phyloP scores from a whole-genome alignment of 345 rosid species.

The Citrus trifoliata region DNA sequence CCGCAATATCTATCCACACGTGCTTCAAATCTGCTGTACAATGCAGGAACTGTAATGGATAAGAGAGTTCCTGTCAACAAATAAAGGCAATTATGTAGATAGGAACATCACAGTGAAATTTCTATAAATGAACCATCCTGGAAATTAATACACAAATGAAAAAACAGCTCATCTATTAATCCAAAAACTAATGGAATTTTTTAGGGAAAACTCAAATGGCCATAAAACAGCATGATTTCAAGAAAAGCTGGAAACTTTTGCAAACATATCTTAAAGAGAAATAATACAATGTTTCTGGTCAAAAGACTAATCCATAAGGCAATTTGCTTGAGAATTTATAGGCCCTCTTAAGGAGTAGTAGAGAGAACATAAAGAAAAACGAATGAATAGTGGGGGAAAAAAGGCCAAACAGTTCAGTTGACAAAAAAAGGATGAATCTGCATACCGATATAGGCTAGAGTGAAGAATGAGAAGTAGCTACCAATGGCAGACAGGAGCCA shows the following conservation, averaged over 20 bases:
- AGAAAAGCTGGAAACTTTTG: neutral
- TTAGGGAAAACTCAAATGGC: neutral
- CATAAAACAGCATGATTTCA: neutral
- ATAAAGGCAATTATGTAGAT: conserved; percentile 11
- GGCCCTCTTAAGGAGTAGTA: neutral
- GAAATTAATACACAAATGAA: neutral
- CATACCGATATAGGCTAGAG: conserved; percentile 83
- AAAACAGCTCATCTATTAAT: neutral
- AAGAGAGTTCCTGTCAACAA: conserved; percentile 64
- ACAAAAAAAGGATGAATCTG: conserved; percentile 10
- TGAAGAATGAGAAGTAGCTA: conserved; percentile 79
- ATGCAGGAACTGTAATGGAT: conserved; percentile 75
- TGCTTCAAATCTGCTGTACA: conserved; percentile 68
- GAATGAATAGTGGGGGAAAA: neutral
- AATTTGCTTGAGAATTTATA: neutral
- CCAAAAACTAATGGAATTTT: neutral
- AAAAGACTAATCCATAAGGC: neutral
- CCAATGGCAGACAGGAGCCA: conserved; percentile 88
- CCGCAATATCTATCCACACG: conserved; percentile 71
- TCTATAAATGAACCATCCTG: neutral
- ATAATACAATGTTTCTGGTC: neutral
- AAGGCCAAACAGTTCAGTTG: neutral
- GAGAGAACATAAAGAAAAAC: too few species aligned
- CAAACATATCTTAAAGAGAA: neutral
- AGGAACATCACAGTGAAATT: neutral